A percentile compares a stretch with the other conserved stretches of the same genome.
Evolutionary conservation across 352 stramenopile genomes (phyloP).

Genomic region (Globisporangium mamillatum): DNA sequence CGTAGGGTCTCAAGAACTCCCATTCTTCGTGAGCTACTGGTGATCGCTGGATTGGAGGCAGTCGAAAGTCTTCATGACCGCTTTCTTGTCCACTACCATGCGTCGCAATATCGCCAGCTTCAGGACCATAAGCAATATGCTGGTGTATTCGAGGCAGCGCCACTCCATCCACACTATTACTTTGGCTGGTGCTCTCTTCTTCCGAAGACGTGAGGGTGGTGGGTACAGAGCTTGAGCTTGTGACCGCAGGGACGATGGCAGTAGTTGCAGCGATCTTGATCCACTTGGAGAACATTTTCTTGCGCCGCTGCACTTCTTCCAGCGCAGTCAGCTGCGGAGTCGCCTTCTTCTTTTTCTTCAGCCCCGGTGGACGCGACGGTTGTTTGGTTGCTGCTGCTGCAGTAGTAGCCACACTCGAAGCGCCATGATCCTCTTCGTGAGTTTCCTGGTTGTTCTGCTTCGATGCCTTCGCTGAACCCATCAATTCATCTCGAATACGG

Average conservation of each 20-base stretch:
- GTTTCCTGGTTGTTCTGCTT: constrained; percentile 34
- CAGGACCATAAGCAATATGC: neutral
- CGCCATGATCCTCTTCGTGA: constrained; percentile 22
- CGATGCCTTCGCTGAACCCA: neutral
- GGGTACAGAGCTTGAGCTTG: neutral
- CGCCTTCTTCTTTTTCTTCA: constrained; percentile 38
- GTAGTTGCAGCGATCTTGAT: constrained; percentile 30
- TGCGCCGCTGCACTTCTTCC: constrained; percentile 62
- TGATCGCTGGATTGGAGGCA: constrained; percentile 8
- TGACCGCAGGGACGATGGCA: neutral
- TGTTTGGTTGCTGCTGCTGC: neutral
- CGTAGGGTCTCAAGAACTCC: constrained; percentile 21
- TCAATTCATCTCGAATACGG: neutral
- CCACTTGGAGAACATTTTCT: constrained; percentile 75
- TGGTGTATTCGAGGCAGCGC: constrained; percentile 13
- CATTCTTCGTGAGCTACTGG: constrained; percentile 8
- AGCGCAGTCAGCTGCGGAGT: constrained; percentile 29
- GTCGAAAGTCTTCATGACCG: neutral
- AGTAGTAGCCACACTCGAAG: neutral
- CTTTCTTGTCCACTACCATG: neutral
- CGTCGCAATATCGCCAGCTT: neutral
- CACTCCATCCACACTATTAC: neutral
- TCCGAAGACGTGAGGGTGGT: neutral
- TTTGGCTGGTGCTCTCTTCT: neutral
- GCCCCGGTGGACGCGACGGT: neutral